Conservation (phyloP, 331 rosid genomes). For the Rosa hybrid region DNA sequence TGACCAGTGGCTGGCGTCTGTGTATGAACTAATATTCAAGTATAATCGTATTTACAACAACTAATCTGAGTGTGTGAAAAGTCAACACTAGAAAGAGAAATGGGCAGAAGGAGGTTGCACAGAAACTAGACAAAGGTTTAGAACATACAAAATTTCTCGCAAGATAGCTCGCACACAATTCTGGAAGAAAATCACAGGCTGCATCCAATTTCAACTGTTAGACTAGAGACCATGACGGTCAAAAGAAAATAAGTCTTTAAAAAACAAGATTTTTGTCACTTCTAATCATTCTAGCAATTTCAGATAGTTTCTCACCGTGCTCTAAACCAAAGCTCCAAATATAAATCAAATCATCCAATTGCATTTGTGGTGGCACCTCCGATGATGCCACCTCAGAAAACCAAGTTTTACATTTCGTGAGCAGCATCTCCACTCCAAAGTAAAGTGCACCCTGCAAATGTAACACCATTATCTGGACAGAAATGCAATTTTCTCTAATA, state of each 20-base stretch:
- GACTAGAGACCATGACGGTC: slow-evolving; percentile 20
- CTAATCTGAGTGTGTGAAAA: neutral
- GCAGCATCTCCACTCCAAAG: slow-evolving; percentile 75
- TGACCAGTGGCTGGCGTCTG: neutral
- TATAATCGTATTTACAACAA: slow-evolving; percentile 14
- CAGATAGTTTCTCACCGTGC: slow-evolving; percentile 43
- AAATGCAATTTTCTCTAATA: neutral
- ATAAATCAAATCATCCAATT: slow-evolving; percentile 54
- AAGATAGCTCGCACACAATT: slow-evolving; percentile 60
- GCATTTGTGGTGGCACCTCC: slow-evolving; percentile 33
- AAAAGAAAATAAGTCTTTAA: slow-evolving; percentile 1
- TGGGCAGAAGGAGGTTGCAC: slow-evolving; percentile 21
- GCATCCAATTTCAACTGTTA: slow-evolving; percentile 41
- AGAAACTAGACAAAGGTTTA: slow-evolving; percentile 29
- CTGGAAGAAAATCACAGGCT: slow-evolving; percentile 55
- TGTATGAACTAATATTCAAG: slow-evolving; percentile 2
- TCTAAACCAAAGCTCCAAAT: slow-evolving; percentile 68
- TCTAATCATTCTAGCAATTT: slow-evolving; percentile 3
- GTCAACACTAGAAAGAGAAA: slow-evolving; percentile 5
- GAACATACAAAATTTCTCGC: slow-evolving; percentile 78
- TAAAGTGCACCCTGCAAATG: slow-evolving; percentile 68
- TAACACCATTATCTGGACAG: slow-evolving; percentile 5
- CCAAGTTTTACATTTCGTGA: slow-evolving; percentile 65
- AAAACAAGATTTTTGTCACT: neutral
- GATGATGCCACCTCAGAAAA: slow-evolving; percentile 48